A percentile compares a stretch with the other conserved stretches of the same genome.
Evolutionary conservation across 148 eudicot genomes (phyloP).

Genomic region (Amaranthus hypochondriacus): DNA sequence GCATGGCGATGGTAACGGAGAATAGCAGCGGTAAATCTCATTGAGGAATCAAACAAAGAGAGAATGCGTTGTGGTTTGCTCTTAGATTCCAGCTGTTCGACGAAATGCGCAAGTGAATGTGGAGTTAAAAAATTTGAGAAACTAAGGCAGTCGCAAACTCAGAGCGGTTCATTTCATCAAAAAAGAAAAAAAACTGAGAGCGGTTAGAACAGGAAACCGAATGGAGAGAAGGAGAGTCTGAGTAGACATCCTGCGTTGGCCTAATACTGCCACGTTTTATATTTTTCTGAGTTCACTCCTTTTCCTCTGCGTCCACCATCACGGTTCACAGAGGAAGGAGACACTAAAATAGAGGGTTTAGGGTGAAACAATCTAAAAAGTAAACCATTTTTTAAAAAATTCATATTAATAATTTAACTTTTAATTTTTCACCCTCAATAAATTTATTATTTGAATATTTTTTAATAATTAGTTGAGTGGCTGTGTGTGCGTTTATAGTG

Average conservation of each 20-base stretch:
- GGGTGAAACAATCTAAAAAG: no score
- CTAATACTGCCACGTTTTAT: background rate
- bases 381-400: no score
- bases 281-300: background rate
- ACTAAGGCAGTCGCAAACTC: background rate
- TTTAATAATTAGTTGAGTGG: no score
- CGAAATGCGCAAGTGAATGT: slow-evolving; percentile 11
- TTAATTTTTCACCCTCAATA: no score
- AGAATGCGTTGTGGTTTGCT: background rate
- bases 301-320: no score
- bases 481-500: no score
- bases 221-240: background rate
- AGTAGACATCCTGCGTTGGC: background rate
- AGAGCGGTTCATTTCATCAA: no score
- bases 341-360: no score
- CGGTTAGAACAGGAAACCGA: background rate
- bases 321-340: no score
- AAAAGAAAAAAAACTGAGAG: background rate
- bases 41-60: background rate
- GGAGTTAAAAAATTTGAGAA: background rate
- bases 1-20: slow-evolving; percentile 36
- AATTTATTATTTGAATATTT: no score
- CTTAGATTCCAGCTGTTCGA: slow-evolving; percentile 24
- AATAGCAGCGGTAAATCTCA: slow-evolving; percentile 28
- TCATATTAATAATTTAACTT: no score